Base-by-base conservation (phyloP, 441 rosid species). In the Erodium texanum region DNA sequence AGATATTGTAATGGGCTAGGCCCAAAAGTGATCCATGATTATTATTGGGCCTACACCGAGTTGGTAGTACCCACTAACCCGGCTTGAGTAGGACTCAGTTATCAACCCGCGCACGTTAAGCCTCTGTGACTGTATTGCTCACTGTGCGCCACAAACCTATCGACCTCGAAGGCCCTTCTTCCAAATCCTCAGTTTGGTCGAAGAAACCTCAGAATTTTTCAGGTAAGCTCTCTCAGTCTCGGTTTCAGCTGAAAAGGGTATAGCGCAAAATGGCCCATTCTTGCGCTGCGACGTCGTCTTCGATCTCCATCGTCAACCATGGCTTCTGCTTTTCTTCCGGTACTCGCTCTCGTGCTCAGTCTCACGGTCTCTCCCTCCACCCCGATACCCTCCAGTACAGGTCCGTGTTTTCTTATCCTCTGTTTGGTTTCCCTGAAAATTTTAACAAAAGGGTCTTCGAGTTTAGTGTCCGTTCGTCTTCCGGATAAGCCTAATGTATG, bases 331-430 rank as follows among this genome's bases (percentile, higher is more conserved):
- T 19, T 9, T 52, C 59, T 18, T 52, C 59, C 59, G n/a, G 22
- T 52, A 52, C 22, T 19, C 59, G n/a, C 59, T 52, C 59, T 52
- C 59, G 59, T 16, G 59, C 59, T 52, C 59, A 16, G 22, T 52
- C 59, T 18, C 59, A 15, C 22, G 22, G 59, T 19, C 9, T 52
- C 59, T 7, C 59, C n/a, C 59, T 32, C 36, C 36, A 7, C 36
- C 6, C 36, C 36, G 36, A 5, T 32, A 32, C 22, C 2, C 59
- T 52, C 23, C 59, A 52, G 22, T 52, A 22, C 59, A 52, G 59
- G 59, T 52, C 9, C 22, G 22, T 52, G 9, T 52, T 18, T 52
- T 52, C 59, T 52, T 7, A 19, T 5, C 22, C 23, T 18, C 22
- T 52, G 59, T 52, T 18, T 52, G 59, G 45, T 63, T 63, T 10